A percentile compares a stretch with the other conserved stretches of the same genome.
These are phyloP conservation scores for Trametes cubensis DNA, from an alignment of 768 basidiomycete genomes.

Conservation along the genomic window DNA sequence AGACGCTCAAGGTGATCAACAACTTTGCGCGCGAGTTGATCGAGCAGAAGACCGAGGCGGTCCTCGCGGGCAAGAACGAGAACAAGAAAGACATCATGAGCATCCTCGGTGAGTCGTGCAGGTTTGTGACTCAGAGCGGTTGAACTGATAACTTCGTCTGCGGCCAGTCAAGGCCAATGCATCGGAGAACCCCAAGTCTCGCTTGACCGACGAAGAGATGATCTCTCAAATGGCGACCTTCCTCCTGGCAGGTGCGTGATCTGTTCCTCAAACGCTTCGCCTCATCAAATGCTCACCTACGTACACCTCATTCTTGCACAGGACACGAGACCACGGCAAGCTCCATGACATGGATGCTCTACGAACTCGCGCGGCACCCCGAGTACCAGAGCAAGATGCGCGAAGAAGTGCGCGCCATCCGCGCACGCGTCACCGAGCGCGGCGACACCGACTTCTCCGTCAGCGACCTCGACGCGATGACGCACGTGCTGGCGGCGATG, in stretches of 20 bases:
- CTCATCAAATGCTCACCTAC: conserved; percentile 3
- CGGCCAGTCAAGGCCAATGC: conserved; percentile 35
- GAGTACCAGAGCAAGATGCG: conserved; percentile 18
- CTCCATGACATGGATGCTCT: conserved; percentile 34
- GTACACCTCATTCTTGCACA: background rate
- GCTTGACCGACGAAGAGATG: conserved; percentile 37
- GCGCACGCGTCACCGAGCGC: conserved; percentile 14
- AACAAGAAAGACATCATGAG: conserved; percentile 40
- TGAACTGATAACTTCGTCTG: background rate
- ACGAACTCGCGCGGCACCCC: conserved; percentile 19
- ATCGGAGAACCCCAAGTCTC: conserved; percentile 33
- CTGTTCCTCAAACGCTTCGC: background rate
- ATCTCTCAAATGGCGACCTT: conserved; percentile 34
- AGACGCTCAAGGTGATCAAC: conserved; percentile 30
- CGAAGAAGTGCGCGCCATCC: conserved; percentile 17
- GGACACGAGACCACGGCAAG: conserved; percentile 39
- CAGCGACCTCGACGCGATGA: conserved; percentile 15
- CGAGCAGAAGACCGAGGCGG: conserved; percentile 28
- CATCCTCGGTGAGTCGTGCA: conserved; percentile 34
- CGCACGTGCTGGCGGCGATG: conserved; percentile 4
- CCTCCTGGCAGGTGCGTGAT: conserved; percentile 21
- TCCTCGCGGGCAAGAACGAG: conserved; percentile 25
- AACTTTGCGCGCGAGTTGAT: conserved; percentile 30
- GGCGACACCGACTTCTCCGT: conserved; percentile 25
- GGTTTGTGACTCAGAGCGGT: background rate